These are phyloP conservation scores for Gossypium davidsonii DNA, from an alignment of 441 rosid species.

Conservation along the genomic window DNA sequence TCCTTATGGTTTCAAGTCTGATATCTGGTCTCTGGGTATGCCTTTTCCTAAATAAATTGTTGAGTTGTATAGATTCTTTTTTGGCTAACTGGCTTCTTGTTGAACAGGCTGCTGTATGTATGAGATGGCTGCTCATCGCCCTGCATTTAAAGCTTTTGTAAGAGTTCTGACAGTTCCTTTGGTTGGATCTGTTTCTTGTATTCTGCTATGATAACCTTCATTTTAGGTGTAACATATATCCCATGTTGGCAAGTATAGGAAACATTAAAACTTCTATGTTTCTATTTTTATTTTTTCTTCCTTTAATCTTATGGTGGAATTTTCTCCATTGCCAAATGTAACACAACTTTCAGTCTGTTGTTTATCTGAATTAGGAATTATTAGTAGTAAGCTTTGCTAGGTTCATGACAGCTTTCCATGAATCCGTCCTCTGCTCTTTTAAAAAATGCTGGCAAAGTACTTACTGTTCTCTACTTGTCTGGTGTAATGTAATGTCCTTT, in stretches of 20 bases:
- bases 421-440: background rate
- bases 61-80: background rate
- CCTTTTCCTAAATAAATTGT: constrained; percentile 6
- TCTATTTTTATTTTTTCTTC: background rate
- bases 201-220: background rate
- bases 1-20: constrained; percentile 95
- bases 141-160: constrained; percentile 98
- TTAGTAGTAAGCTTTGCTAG: background rate
- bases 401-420: background rate
- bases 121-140: constrained; percentile 98
- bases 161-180: constrained; percentile 29
- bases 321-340: background rate
- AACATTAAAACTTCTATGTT: background rate
- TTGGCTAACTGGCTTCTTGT: constrained; percentile 26
- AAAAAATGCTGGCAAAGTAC: background rate
- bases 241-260: background rate
- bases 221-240: constrained; percentile 8
- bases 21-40: constrained; percentile 94
- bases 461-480: background rate
- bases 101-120: constrained; percentile 89
- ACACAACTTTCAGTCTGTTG: background rate
- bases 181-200: constrained; percentile 1
- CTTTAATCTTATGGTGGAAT: constrained; percentile 1
- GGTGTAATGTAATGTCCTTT: background rate
- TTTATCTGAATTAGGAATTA: background rate